A percentile compares a stretch with the other conserved stretches of the same genome.
phyloP scores from a whole-genome alignment of 768 basidiomycete species.

The Podaxis sp. region DNA sequence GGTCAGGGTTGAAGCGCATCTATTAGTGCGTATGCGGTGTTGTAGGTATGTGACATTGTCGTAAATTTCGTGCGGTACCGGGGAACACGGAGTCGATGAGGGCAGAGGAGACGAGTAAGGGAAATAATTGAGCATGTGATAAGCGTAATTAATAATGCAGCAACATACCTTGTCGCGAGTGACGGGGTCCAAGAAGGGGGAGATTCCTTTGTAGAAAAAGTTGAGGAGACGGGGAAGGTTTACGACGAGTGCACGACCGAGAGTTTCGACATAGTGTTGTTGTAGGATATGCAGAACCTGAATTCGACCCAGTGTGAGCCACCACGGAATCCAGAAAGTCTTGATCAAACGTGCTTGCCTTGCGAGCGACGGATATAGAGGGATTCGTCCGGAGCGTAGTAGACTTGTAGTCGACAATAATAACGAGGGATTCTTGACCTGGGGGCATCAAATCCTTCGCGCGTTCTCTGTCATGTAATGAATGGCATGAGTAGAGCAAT shows the following conservation, averaged over 20 bases:
- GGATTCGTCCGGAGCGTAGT: slow-evolving; percentile 82
- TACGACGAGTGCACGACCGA: slow-evolving; percentile 79
- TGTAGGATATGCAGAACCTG: slow-evolving; percentile 76
- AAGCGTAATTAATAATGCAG: neutral
- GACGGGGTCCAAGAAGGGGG: slow-evolving; percentile 84
- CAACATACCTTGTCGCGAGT: slow-evolving; percentile 73
- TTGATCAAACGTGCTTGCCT: slow-evolving; percentile 34
- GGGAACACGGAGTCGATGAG: neutral
- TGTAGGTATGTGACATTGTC: neutral
- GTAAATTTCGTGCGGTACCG: neutral
- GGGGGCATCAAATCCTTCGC: slow-evolving; percentile 87
- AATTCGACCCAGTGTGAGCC: neutral
- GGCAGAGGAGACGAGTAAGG: neutral
- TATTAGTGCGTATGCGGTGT: slow-evolving; percentile 19
- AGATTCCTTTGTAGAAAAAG: slow-evolving; percentile 81
- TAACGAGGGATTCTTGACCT: slow-evolving; percentile 77
- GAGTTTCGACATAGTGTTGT: slow-evolving; percentile 85
- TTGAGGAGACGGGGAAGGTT: slow-evolving; percentile 72
- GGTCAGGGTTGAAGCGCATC: slow-evolving; percentile 89
- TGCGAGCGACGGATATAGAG: slow-evolving; percentile 73
- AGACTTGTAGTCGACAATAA: slow-evolving; percentile 82
- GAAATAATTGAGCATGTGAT: neutral
- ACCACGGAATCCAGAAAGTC: neutral
- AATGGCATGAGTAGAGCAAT: neutral
- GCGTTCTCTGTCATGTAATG: slow-evolving; percentile 56